These are phyloP conservation scores for Hygrocybe punicea DNA, from an alignment of 768 basidiomycete genomes.

Conservation along the genomic window DNA sequence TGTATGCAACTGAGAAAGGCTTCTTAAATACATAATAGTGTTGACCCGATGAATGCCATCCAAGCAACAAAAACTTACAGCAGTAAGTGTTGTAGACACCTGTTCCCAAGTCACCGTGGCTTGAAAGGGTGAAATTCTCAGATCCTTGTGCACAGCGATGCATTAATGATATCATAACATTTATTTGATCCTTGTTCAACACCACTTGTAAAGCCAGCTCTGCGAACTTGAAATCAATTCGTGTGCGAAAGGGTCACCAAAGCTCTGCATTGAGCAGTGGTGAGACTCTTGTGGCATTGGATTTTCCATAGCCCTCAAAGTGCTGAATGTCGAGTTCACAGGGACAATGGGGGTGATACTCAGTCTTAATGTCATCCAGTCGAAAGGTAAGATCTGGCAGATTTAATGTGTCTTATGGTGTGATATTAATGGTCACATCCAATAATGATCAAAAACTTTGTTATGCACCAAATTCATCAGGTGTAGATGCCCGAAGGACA, in stretches of 20 bases:
- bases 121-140: slow-evolving; percentile 13
- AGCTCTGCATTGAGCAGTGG: slow-evolving; percentile 16
- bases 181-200: slow-evolving; percentile 17
- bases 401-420: no score
- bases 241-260: slow-evolving; percentile 26
- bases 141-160: slow-evolving; percentile 7
- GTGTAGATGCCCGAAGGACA: no score
- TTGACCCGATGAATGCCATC: no score
- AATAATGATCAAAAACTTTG: no score
- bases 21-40: no score
- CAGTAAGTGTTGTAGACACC: no score
- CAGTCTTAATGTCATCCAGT: slow-evolving; percentile 23
- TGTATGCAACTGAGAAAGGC: no score
- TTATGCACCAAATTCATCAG: no score
- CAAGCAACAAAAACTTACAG: no score
- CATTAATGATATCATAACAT: slow-evolving; percentile 20
- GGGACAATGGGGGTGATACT: slow-evolving; percentile 25
- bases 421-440: no score
- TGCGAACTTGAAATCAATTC: slow-evolving; percentile 28
- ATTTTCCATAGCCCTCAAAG: slow-evolving; percentile 13
- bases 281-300: neutral
- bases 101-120: no score
- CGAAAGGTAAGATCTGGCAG: no score
- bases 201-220: slow-evolving; percentile 21
- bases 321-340: slow-evolving; percentile 3